Base-by-base conservation (phyloP, 257 asterid species). In the Nicotiana knightiana region DNA sequence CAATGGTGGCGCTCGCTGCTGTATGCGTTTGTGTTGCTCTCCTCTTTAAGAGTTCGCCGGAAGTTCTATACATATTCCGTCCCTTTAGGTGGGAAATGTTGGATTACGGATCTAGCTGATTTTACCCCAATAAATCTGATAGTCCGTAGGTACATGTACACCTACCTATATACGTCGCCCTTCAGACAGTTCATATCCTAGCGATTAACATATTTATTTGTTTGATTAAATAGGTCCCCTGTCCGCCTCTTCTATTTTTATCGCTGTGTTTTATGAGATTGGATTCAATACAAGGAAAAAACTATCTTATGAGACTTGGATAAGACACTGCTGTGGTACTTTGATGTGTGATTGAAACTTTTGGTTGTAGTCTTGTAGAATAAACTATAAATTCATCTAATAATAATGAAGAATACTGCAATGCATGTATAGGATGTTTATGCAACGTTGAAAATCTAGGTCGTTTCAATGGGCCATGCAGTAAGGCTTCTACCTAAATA, bases 11-110 rank as follows among this genome's bases (percentile, higher is more conserved):
- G 67, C 85, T 93, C 54, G 95, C 97, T 32, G 93, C 94, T 7
- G 93, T 93, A 0, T 93, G 97, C 16, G 97, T 91, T 59, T 93
- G 97, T 15, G 97, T 92, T 71, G 96, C 95, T 16, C 93, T 93
- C 81, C 91, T 92, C 16, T 88, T 92, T 85, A 93, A 92, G 87
- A 90, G 95, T 87, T 91, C 89, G 0, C 97, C 97, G 1, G 85
- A 82, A 18, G 93, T 92, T 76, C 86, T 90, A 51, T 89, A 84
- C 9, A 83, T 90, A 76, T 90, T 90, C 91, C 84, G 90, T 1
- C 97, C 97, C 35, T 91, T 91, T 87, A 88, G 92, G 75, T 91
- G 97, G 97, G 95, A 91, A 82, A 85, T 89, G 90, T 83, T 92
- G 91, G 95, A 86, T 86, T 92, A 87, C 46, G 95, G 97, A 82